Evolutionary conservation across 2,329 filamentous ascomycete species (phyloP).

Genomic region (Colletotrichum liriopes): DNA sequence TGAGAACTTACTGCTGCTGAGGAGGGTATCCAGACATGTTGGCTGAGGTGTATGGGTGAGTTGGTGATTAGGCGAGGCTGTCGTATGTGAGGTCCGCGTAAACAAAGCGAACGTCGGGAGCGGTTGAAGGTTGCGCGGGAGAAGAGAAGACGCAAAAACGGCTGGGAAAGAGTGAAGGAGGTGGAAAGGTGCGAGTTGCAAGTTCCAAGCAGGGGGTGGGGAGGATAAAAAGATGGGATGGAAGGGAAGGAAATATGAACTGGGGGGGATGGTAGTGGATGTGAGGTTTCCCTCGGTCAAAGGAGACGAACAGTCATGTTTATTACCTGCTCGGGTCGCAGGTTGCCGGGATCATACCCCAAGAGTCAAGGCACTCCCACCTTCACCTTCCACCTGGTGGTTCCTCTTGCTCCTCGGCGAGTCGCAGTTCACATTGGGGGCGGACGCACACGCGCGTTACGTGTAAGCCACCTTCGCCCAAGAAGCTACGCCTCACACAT

Average conservation of each 20-base stretch:
- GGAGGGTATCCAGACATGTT: constrained; percentile 56
- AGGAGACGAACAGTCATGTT: constrained; percentile 1
- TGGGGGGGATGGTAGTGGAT: constrained; percentile 11
- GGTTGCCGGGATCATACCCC: constrained; percentile 6
- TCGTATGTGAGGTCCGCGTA: constrained; percentile 9
- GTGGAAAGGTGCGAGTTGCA: constrained; percentile 27
- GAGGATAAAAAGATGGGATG: constrained; percentile 16
- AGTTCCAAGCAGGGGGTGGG: constrained; percentile 5
- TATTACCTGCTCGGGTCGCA: background rate
- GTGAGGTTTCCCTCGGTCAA: constrained; percentile 18
- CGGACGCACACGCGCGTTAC: constrained; percentile 5
- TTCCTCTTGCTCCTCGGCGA: background rate
- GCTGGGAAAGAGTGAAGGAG: constrained; percentile 8
- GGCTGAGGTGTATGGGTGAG: constrained; percentile 28
- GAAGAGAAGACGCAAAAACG: background rate
- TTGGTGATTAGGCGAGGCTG: constrained; percentile 21
- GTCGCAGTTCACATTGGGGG: background rate
- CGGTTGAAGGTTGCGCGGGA: background rate
- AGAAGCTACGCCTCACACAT: constrained; percentile 12
- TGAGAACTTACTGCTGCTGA: constrained; percentile 35
- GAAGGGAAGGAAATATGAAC: constrained; percentile 27
- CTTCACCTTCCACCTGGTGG: background rate
- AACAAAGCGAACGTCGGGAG: background rate
- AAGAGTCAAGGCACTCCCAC: constrained; percentile 5
- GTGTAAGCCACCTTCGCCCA: constrained; percentile 11